These are phyloP conservation scores for Metarhizium guizhouense DNA, from an alignment of 2,329 filamentous ascomycete genomes.

Conservation along the genomic window DNA sequence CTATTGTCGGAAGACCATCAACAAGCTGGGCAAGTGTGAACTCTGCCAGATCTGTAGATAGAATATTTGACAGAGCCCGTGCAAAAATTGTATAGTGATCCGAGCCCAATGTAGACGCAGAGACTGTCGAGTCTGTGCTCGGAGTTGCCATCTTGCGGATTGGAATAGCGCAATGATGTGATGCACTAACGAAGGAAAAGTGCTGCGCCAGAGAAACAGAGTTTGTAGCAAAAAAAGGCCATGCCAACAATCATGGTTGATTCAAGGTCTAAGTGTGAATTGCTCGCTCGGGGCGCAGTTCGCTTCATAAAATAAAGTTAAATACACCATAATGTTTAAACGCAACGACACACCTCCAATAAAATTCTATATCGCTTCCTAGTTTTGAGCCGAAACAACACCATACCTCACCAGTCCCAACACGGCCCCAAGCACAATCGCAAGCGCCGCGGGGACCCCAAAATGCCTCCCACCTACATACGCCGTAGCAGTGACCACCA, in stretches of 20 bases:
- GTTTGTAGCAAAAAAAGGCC: no score
- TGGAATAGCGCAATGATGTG: no score
- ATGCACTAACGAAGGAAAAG: no score
- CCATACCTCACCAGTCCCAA: constrained; percentile 25
- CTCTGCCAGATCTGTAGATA: background rate
- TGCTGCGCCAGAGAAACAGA: no score
- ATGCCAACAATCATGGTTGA: no score
- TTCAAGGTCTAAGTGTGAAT: no score
- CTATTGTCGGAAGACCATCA: background rate
- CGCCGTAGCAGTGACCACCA: constrained; percentile 43
- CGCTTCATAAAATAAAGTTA: no score
- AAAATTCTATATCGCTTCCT: no score
- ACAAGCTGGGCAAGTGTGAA: background rate
- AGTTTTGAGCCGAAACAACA: constrained; percentile 10
- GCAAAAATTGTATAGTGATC: background rate
- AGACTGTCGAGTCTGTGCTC: background rate
- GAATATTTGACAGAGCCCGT: background rate
- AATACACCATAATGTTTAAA: no score
- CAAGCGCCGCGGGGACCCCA: constrained; percentile 19
- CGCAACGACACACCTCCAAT: no score
- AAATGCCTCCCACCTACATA: constrained; percentile 20
- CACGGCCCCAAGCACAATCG: constrained; percentile 23
- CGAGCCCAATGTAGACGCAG: background rate
- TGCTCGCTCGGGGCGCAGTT: no score
- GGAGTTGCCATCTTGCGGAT: no score